Percentiles rank a stretch among this genome's conserved stretches.
Evolutionary conservation across 2,329 filamentous ascomycete species (phyloP).

Genomic region (Ophiocordyceps camponoti-rufipedis): DNA sequence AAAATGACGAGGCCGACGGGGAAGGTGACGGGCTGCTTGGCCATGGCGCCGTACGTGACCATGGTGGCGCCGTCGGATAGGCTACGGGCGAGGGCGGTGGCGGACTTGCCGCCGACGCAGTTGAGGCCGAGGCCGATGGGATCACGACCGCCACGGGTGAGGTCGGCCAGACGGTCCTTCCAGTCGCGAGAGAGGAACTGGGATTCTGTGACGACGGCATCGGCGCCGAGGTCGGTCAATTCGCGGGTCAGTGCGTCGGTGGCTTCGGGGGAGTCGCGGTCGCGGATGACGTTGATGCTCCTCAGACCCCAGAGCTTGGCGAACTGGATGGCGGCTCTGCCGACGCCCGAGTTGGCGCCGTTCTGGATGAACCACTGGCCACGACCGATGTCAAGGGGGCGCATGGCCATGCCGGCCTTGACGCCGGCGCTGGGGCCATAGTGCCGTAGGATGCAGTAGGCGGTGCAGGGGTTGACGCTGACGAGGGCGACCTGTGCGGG

Average conservation of each 20-base stretch:
- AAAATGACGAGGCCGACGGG: slow-evolving; percentile 83
- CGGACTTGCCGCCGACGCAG: slow-evolving; percentile 81
- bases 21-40: slow-evolving; percentile 64
- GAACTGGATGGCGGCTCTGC: slow-evolving; percentile 78
- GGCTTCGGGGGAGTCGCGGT: slow-evolving; percentile 43
- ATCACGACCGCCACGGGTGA: slow-evolving; percentile 55
- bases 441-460: slow-evolving; percentile 80
- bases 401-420: slow-evolving; percentile 25
- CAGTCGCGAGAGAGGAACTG: slow-evolving; percentile 42
- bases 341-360: slow-evolving; percentile 86
- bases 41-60: slow-evolving; percentile 94
- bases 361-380: slow-evolving; percentile 95
- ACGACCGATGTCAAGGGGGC: slow-evolving; percentile 24
- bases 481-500: slow-evolving; percentile 73
- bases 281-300: slow-evolving; percentile 76
- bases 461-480: slow-evolving; percentile 82
- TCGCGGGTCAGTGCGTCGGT: slow-evolving; percentile 41
- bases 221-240: slow-evolving; percentile 34
- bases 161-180: slow-evolving; percentile 37
- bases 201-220: slow-evolving; percentile 36
- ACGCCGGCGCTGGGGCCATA: slow-evolving; percentile 38
- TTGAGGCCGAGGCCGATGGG: slow-evolving; percentile 67
- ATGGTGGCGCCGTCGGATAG: slow-evolving; percentile 52
- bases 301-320: slow-evolving; percentile 72
- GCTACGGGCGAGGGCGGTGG: slow-evolving; percentile 58